Percentiles rank a stretch among this genome's conserved stretches.
Conservation (phyloP, 2,329 filamentous ascomycete genomes). For the Fusarium palustre region DNA sequence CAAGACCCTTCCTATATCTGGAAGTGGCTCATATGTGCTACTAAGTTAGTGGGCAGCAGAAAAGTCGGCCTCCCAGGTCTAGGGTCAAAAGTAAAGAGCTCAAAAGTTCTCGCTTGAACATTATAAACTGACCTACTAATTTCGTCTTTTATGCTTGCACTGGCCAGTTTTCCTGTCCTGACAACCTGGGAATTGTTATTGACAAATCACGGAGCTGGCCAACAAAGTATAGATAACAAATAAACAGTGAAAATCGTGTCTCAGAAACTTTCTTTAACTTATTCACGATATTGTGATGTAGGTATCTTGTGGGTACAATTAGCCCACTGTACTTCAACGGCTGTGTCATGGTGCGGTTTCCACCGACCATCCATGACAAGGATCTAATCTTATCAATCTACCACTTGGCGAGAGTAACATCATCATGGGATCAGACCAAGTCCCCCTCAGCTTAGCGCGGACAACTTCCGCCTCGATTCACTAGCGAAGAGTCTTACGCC, state of each 20-base stretch:
- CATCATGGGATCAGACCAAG: constrained; percentile 48
- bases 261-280: neutral
- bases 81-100: too few relatives aligned
- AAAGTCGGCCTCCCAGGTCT: too few relatives aligned
- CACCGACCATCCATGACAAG: constrained; percentile 25
- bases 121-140: too few relatives aligned
- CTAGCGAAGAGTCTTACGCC: constrained; percentile 25
- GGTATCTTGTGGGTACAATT: neutral
- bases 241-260: neutral
- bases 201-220: neutral
- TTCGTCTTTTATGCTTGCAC: too few relatives aligned
- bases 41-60: too few relatives aligned
- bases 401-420: constrained; percentile 35
- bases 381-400: constrained; percentile 57
- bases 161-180: too few relatives aligned
- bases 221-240: neutral
- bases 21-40: neutral
- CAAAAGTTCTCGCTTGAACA: too few relatives aligned
- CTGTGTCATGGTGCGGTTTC: constrained; percentile 30
- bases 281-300: neutral
- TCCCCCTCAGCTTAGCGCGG: constrained; percentile 43
- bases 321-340: neutral
- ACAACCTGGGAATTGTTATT: neutral
- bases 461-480: constrained; percentile 35
- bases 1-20: neutral